phyloP scores from a whole-genome alignment of 1,284 basidiomycete genomes.

The Hemileia vastatrix region DNA sequence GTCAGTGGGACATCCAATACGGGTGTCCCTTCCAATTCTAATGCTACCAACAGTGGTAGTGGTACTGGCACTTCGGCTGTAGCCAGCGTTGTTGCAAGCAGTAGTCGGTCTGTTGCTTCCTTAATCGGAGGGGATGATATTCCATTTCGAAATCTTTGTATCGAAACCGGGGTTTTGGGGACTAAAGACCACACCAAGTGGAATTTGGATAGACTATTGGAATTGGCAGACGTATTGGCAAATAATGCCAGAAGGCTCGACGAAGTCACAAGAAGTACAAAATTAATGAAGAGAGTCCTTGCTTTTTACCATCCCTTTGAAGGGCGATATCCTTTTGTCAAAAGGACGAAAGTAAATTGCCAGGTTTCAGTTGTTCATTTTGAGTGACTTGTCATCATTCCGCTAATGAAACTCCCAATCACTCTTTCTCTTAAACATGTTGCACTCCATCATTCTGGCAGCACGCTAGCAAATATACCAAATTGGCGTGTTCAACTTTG shows the following conservation, averaged over 20 bases:
- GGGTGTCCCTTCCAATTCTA: conserved; percentile 4
- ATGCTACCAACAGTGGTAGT: conserved; percentile 9
- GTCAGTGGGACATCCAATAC: not conserved
- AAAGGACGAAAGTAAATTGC: conserved; percentile 56
- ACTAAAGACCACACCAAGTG: conserved; percentile 85
- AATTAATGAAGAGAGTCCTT: conserved; percentile 76
- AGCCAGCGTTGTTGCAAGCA: not conserved
- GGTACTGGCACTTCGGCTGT: conserved; percentile 12
- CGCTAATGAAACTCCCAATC: not conserved
- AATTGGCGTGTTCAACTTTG: conserved; percentile 68
- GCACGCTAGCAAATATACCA: conserved; percentile 55
- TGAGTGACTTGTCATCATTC: not conserved
- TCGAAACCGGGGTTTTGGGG: conserved; percentile 58
- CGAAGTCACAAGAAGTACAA: conserved; percentile 81
- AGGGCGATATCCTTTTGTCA: conserved; percentile 73
- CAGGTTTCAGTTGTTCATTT: not conserved
- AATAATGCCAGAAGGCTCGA: conserved; percentile 81
- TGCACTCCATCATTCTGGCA: conserved; percentile 39
- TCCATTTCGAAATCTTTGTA: conserved; percentile 39
- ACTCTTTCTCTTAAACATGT: not conserved
- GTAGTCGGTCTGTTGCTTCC: not conserved
- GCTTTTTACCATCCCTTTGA: conserved; percentile 85
- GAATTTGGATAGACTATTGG: conserved; percentile 79
- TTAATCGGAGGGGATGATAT: conserved; percentile 31
- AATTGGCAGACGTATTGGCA: conserved; percentile 79